Conservation (phyloP, 2,329 filamentous ascomycete species). For the Aspergillus ustus region DNA sequence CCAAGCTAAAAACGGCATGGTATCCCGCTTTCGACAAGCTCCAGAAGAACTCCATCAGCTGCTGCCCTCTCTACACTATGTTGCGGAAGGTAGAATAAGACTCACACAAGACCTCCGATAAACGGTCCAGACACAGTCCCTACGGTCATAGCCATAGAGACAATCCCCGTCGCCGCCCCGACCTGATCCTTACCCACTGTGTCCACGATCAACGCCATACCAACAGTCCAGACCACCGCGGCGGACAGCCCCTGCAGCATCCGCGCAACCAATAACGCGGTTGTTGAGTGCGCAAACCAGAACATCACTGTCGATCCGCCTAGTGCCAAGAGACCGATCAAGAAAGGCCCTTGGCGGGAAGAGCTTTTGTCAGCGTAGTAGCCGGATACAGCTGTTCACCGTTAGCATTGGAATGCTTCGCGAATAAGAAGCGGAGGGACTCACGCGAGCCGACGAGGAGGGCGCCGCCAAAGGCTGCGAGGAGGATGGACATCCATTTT, state of each 20-base stretch:
- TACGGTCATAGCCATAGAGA: constrained; percentile 58
- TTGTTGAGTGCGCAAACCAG: constrained; percentile 54
- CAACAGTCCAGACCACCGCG: constrained; percentile 65
- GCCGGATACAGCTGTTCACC: constrained; percentile 32
- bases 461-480: constrained; percentile 72
- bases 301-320: constrained; percentile 60
- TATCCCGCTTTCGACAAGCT: constrained; percentile 33
- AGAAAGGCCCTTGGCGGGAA: constrained; percentile 60
- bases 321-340: constrained; percentile 59
- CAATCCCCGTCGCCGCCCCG: constrained; percentile 63
- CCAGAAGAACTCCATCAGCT: neutral
- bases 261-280: constrained; percentile 56
- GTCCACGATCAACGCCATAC: constrained; percentile 62
- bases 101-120: constrained; percentile 63
- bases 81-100: neutral
- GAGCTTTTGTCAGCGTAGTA: constrained; percentile 57
- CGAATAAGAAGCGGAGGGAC: constrained; percentile 5
- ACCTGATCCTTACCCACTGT: constrained; percentile 62
- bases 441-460: constrained; percentile 56
- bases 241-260: constrained; percentile 62
- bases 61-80: neutral
- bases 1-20: constrained; percentile 37
- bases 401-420: neutral
- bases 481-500: constrained; percentile 70
- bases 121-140: constrained; percentile 62